Conservation (phyloP, 768 basidiomycete species). For the Hygrocybe punicea region DNA sequence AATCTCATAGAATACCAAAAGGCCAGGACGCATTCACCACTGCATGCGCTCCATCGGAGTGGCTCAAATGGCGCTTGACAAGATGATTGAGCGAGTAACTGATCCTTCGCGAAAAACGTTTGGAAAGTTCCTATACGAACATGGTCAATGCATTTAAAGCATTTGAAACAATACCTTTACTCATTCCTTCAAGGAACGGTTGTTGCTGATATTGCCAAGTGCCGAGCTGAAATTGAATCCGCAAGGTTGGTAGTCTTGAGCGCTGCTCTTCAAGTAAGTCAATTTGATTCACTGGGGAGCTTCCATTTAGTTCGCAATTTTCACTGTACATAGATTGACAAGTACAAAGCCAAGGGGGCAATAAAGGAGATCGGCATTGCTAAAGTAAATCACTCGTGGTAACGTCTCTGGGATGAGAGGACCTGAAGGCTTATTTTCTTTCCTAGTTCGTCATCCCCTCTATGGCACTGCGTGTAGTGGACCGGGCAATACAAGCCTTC, state of each 20-base stretch:
- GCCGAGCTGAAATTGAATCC: constrained; percentile 88
- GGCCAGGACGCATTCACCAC: constrained; percentile 93
- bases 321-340: constrained; percentile 66
- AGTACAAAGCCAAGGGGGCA: constrained; percentile 86
- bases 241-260: constrained; percentile 86
- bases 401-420: neutral
- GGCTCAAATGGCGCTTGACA: constrained; percentile 79
- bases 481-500: constrained; percentile 93
- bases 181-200: constrained; percentile 61
- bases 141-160: constrained; percentile 49
- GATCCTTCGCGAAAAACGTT: constrained; percentile 90
- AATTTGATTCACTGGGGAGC: neutral
- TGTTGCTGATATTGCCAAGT: constrained; percentile 85
- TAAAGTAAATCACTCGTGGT: constrained; percentile 53
- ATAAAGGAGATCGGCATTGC: constrained; percentile 97
- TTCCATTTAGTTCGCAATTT: neutral
- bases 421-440: neutral
- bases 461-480: constrained; percentile 84
- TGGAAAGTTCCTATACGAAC: constrained; percentile 86
- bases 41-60: constrained; percentile 97
- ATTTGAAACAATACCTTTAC: neutral
- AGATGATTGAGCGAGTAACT: constrained; percentile 89
- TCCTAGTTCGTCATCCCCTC: constrained; percentile 86
- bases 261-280: constrained; percentile 75
- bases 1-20: constrained; percentile 24